A percentile compares a stretch with the other conserved stretches of the same genome.
phyloP scores from a whole-genome alignment of 2,329 filamentous ascomycete species.

The Sclerotinia borealis region DNA sequence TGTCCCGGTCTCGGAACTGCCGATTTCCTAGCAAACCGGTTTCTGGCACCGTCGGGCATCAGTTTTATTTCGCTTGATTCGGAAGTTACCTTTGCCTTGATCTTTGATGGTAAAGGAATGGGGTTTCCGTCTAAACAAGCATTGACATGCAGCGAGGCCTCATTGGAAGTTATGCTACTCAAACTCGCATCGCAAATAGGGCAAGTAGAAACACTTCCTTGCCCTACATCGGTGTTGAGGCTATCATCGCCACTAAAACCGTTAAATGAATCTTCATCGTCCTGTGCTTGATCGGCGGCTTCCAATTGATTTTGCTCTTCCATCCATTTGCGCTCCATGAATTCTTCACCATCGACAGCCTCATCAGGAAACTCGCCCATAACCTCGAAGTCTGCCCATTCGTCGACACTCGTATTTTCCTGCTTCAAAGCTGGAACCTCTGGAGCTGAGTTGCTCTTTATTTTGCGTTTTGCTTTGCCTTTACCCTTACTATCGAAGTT shows the following conservation, averaged over 20 bases:
- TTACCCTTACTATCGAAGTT: neutral
- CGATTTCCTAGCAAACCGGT: constrained; percentile 55
- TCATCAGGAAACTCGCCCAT: constrained; percentile 51
- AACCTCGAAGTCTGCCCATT: constrained; percentile 49
- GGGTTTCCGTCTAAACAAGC: constrained; percentile 82
- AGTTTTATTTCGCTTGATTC: constrained; percentile 21
- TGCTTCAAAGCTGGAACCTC: constrained; percentile 40
- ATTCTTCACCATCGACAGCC: constrained; percentile 52
- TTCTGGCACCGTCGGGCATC: constrained; percentile 23
- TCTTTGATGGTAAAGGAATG: constrained; percentile 44
- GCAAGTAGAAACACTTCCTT: constrained; percentile 42
- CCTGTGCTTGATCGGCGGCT: constrained; percentile 43
- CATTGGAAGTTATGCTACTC: constrained; percentile 52
- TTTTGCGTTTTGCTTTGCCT: neutral
- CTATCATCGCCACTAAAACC: constrained; percentile 19
- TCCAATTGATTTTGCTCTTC: constrained; percentile 66
- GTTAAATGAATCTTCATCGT: constrained; percentile 28
- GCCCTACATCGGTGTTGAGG: constrained; percentile 14
- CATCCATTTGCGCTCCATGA: constrained; percentile 63
- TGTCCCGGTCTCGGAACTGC: constrained; percentile 73
- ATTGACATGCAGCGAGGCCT: constrained; percentile 83
- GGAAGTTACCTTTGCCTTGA: constrained; percentile 22
- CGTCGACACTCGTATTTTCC: constrained; percentile 44
- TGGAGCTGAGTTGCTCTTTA: neutral
- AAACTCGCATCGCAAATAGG: constrained; percentile 72